A percentile compares a stretch with the other conserved stretches of the same genome.
Evolutionary conservation across 169 alveolate species (phyloP).

Genomic region (Plasmodium falciparum): DNA sequence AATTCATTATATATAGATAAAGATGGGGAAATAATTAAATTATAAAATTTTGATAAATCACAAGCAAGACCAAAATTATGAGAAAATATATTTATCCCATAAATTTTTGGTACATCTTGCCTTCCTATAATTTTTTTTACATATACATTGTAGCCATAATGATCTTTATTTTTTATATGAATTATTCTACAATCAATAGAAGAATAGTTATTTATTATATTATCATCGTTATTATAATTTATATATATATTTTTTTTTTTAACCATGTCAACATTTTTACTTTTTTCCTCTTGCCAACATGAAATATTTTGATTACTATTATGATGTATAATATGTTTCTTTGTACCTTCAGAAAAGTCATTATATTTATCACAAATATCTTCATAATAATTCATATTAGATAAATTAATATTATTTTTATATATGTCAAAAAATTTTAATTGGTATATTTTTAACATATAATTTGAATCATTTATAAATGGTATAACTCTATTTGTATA

Average conservation of each 20-base stretch:
- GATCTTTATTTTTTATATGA: slow-evolving; percentile 13
- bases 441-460: slow-evolving; percentile 24
- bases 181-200: neutral
- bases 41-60: slow-evolving; percentile 58
- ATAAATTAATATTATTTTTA: neutral
- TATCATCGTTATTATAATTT: neutral
- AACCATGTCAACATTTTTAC: neutral
- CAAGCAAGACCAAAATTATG: slow-evolving; percentile 33
- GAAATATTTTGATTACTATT: neutral
- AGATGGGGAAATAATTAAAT: slow-evolving; percentile 36
- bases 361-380: neutral
- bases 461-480: slow-evolving; percentile 25
- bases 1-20: slow-evolving; percentile 60
- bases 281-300: neutral
- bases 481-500: slow-evolving; percentile 25
- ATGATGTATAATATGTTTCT: neutral
- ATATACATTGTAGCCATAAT: slow-evolving; percentile 57
- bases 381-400: no score
- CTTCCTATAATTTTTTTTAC: slow-evolving; percentile 29
- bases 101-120: slow-evolving; percentile 40
- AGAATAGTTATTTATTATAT: neutral
- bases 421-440: slow-evolving; percentile 28
- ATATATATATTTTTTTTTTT: neutral
- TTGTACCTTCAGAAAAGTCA: neutral
- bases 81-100: slow-evolving; percentile 47